Percentiles rank a stretch among this genome's conserved stretches.
phyloP scores from a whole-genome alignment of 176 grass and related monocot species.

The Oryza meridionalis region DNA sequence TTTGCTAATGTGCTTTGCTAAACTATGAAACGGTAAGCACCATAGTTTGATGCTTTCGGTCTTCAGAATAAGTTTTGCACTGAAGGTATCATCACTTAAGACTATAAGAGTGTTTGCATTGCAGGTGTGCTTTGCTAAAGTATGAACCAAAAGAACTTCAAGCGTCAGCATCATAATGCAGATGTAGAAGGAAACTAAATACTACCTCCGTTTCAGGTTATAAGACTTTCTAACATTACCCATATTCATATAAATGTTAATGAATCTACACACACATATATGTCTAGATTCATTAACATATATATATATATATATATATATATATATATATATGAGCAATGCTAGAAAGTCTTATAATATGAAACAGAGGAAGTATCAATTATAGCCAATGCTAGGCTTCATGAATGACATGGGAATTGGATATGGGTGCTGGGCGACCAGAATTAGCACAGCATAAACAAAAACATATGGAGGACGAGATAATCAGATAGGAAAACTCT shows the following conservation, averaged over 20 bases:
- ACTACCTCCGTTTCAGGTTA: no score
- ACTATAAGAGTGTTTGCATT: not conserved
- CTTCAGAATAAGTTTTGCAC: not conserved
- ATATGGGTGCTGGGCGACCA: not conserved
- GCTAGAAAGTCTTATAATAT: no score
- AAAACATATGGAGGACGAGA: not conserved
- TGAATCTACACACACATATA: no score
- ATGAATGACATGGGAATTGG: not conserved
- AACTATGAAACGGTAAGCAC: not conserved
- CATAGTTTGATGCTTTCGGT: not conserved
- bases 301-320: no score
- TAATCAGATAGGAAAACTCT: not conserved
- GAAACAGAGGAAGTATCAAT: no score
- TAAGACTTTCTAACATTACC: no score
- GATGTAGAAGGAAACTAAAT: not conserved
- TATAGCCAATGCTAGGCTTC: not conserved
- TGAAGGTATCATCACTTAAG: not conserved
- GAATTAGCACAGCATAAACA: not conserved
- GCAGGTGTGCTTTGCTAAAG: not conserved
- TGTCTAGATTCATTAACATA: no score
- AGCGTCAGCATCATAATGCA: not conserved
- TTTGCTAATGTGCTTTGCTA: not conserved
- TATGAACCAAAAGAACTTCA: not conserved
- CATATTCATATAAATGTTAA: no score
- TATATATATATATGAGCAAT: no score